These are phyloP conservation scores for Trichaptum fuscoviolaceum DNA, from an alignment of 768 basidiomycete genomes.

Conservation along the genomic window DNA sequence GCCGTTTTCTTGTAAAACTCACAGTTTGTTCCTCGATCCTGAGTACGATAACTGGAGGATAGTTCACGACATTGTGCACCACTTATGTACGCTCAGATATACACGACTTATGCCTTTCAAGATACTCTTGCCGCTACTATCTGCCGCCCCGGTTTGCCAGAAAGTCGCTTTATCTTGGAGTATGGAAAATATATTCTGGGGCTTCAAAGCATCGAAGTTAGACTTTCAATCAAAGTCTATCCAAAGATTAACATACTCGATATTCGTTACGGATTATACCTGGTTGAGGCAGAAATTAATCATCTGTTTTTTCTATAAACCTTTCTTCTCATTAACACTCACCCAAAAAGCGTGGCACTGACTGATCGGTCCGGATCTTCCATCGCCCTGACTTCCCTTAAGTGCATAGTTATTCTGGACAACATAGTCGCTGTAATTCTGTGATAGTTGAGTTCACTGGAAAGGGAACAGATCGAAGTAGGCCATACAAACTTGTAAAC, in stretches of 20 bases:
- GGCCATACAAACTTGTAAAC: not conserved
- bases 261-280: too few species aligned
- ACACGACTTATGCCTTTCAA: too few species aligned
- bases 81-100: too few species aligned
- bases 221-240: not conserved
- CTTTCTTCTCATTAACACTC: too few species aligned
- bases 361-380: not conserved
- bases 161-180: too few species aligned
- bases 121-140: too few species aligned
- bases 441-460: not conserved
- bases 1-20: not conserved
- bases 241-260: not conserved
- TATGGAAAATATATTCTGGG: too few species aligned
- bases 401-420: not conserved
- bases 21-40: not conserved
- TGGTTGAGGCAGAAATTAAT: too few species aligned
- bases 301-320: too few species aligned
- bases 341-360: not conserved
- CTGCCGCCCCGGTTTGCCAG: too few species aligned
- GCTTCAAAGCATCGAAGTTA: too few species aligned
- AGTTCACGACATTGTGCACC: not conserved
- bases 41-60: not conserved
- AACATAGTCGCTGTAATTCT: not conserved
- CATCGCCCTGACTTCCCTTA: not conserved
- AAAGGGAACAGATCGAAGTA: not conserved